Percentiles rank a stretch among this genome's conserved stretches.
Evolutionary conservation across 1,284 basidiomycete species (phyloP).

Genomic region (Cryptococcus jaspeensis): DNA sequence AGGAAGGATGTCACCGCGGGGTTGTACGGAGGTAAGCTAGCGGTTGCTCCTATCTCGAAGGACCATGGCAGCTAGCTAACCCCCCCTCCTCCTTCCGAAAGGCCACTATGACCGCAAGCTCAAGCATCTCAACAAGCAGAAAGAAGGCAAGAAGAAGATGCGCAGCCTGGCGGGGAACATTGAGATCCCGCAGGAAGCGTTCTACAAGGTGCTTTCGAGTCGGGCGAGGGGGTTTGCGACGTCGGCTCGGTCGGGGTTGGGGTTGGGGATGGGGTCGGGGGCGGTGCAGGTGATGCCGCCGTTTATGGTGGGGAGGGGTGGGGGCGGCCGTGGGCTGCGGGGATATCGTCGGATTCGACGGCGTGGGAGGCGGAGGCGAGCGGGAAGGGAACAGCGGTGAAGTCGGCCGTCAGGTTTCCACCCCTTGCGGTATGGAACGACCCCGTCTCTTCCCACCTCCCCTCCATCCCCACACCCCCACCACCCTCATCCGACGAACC

Average conservation of each 20-base stretch:
- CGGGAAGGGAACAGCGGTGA: too few species aligned
- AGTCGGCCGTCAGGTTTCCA: neutral
- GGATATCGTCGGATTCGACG: too few species aligned
- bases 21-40: conserved; percentile 72
- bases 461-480: neutral
- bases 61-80: neutral
- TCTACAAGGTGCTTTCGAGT: conserved; percentile 75
- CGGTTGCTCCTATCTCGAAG: neutral
- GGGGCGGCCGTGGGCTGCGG: too few species aligned
- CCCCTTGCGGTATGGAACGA: neutral
- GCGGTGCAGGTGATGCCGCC: too few species aligned
- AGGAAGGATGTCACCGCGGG: conserved; percentile 95
- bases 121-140: conserved; percentile 89
- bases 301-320: too few species aligned
- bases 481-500: neutral
- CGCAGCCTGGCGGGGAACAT: conserved; percentile 77
- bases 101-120: conserved; percentile 86
- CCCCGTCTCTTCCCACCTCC: neutral
- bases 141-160: conserved; percentile 82
- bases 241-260: neutral
- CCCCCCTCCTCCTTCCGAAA: conserved; percentile 38
- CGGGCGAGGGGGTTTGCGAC: conserved; percentile 21
- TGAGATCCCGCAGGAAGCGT: conserved; percentile 85
- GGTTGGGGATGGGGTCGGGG: neutral
- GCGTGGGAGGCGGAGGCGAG: too few species aligned